Conservation (phyloP, 2,329 filamentous ascomycete species). For the Calonectria hawksworthii region DNA sequence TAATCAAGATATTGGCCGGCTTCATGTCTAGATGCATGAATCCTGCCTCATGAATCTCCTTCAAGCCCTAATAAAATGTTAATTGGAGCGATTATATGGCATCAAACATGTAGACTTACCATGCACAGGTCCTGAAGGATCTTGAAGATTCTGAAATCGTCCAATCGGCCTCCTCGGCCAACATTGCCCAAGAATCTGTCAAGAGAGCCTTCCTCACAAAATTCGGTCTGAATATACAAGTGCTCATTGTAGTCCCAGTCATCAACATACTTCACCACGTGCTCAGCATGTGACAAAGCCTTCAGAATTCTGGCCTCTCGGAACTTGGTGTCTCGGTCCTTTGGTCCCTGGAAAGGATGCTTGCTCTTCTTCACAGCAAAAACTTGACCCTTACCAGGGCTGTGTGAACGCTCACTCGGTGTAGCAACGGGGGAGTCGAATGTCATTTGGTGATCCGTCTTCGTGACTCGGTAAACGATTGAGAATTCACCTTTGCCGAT, state of each 20-base stretch:
- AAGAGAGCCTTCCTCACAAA: conserved; percentile 93
- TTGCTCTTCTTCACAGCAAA: conserved; percentile 97
- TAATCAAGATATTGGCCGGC: conserved; percentile 86
- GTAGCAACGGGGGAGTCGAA: conserved; percentile 59
- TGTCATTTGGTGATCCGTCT: conserved; percentile 48
- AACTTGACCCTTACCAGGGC: conserved; percentile 70
- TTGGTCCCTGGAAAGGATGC: conserved; percentile 81
- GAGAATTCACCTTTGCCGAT: conserved; percentile 95
- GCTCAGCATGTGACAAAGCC: conserved; percentile 83
- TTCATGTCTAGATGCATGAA: conserved; percentile 91
- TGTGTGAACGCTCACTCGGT: conserved; percentile 63
- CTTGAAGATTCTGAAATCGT: conserved; percentile 99
- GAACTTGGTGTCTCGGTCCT: conserved; percentile 86
- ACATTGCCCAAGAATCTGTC: conserved; percentile 87
- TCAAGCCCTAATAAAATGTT: conserved; percentile 75
- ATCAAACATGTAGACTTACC: conserved; percentile 66
- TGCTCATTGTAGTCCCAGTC: conserved; percentile 89
- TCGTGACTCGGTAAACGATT: conserved; percentile 85
- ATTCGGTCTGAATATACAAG: conserved; percentile 98
- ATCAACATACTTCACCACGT: conserved; percentile 86
- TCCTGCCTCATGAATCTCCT: conserved; percentile 89
- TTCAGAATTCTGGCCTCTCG: conserved; percentile 87
- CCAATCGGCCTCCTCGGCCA: conserved; percentile 86
- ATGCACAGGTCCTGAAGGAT: conserved; percentile 88
- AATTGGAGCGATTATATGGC: background rate